Evolutionary conservation across 352 stramenopile species (phyloP), one percentile per base, ranked within the genome.

Genomic region (Globisporangium alternatum): DNA sequence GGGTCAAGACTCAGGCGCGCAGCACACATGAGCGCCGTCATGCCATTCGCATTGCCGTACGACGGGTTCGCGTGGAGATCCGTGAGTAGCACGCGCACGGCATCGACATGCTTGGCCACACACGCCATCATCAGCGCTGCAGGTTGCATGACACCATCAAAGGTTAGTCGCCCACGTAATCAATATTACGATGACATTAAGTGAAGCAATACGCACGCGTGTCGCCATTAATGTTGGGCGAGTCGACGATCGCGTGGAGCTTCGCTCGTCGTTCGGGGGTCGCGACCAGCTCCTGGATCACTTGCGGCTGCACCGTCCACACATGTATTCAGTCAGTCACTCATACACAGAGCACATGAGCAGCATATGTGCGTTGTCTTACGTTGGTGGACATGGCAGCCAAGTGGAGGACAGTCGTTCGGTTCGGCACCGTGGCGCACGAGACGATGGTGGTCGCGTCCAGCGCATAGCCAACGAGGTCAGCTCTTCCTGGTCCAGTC

Each of bases 101-200:
- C 83, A 5, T 53, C 67, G 7, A 76, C 72, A 54, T 90, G 88
- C 70, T 95, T 95, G 13, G 80, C 80, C 37, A 92, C 86, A 28
- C 87, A 90, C 25, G 87, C 87, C 76, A 95, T 90, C 87, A 95
- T 95, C 13, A 95, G 68, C 31, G 87, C 87, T 95, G 56, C 4
- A 9, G 15, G 5, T 35, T 39, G 30, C 15, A 55, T 21, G 12
- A 56, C 19, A 8, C 5, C 56, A 7, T 31, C 6, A 21, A 33
- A 15, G 30, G 21, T n/a, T 62, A 17, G 33, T 48, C 21, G 21
- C 21, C 9, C 47, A 2, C 21, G 22, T 43, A 17, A 28, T 62
- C 15, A 25, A 35, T 30, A 9, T 28, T 2, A 6, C 10, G 13
- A 0, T 30, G 25, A 2, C 25, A 15, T 7, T 17, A 22, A 2